Evolutionary conservation across 257 asterid species (phyloP).

Genomic region (Gynochthodes officinalis): DNA sequence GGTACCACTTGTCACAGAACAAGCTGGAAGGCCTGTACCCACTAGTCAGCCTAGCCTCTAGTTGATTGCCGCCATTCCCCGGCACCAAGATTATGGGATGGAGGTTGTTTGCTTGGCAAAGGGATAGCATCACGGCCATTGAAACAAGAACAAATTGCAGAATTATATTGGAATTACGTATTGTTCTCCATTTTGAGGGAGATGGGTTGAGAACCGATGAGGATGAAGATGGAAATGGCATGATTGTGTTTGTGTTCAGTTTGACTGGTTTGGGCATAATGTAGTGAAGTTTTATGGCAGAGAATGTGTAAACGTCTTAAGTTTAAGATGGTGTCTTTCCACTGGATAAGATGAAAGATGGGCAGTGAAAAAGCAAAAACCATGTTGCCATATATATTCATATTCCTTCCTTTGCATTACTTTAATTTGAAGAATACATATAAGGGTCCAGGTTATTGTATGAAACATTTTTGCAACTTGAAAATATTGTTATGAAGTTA

Average conservation of each 20-base stretch:
- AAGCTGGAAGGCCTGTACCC: constrained; percentile 66
- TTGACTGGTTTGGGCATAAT: not conserved
- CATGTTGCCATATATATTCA: too few species aligned
- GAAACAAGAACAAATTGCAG: constrained; percentile 24
- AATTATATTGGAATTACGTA: not conserved
- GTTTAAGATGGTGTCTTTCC: not conserved
- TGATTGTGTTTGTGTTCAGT: not conserved
- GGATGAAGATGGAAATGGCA: not conserved
- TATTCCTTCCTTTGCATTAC: too few species aligned
- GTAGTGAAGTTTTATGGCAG: constrained; percentile 21
- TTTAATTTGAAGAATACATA: too few species aligned
- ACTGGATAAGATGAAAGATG: not conserved
- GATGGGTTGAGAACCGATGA: not conserved
- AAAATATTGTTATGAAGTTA: too few species aligned
- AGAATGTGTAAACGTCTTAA: constrained; percentile 17
- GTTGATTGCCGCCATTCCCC: constrained; percentile 89
- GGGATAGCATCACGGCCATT: constrained; percentile 30
- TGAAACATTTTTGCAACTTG: too few species aligned
- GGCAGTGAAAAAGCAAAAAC: not conserved
- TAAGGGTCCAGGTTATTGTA: too few species aligned
- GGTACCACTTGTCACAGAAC: constrained; percentile 63
- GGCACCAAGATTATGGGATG: constrained; percentile 75
- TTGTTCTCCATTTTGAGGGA: not conserved
- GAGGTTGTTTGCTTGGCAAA: constrained; percentile 29
- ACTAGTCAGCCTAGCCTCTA: constrained; percentile 67